Evolutionary conservation across 2,329 filamentous ascomycete genomes (phyloP).

Genomic region (Drechslerella dactyloides): DNA sequence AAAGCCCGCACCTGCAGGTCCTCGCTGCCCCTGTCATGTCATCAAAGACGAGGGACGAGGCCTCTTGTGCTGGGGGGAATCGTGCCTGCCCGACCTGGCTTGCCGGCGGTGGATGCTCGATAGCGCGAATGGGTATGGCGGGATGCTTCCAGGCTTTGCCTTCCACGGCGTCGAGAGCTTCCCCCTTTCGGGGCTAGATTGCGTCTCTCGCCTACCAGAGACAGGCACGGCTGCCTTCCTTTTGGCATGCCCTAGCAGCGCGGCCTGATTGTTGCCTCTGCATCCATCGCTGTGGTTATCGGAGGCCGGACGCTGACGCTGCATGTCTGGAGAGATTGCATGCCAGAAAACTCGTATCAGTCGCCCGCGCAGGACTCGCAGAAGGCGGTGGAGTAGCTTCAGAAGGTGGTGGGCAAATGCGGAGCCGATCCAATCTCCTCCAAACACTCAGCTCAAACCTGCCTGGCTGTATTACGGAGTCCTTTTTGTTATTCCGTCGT

Average conservation of each 20-base stretch:
- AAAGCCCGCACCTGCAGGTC: constrained; percentile 1
- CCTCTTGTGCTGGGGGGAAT: background rate
- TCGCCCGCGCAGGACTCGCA: background rate
- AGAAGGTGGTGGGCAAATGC: background rate
- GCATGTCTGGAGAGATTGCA: background rate
- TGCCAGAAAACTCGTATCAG: background rate
- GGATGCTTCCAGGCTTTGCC: constrained; percentile 8
- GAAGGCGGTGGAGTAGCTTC: background rate
- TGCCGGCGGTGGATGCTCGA: background rate
- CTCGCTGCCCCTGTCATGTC: constrained; percentile 7
- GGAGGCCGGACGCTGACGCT: background rate
- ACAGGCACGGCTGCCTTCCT: constrained; percentile 2
- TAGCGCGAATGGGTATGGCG: background rate
- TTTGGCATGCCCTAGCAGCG: constrained; percentile 6
- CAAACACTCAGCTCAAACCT: constrained; percentile 9
- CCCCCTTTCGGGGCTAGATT: constrained; percentile 4
- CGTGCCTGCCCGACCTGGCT: background rate
- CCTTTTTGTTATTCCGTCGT: constrained; percentile 1
- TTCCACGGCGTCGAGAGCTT: background rate
- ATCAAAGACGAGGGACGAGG: constrained; percentile 1
- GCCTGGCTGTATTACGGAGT: background rate
- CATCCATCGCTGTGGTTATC: background rate
- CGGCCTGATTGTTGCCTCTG: constrained; percentile 3
- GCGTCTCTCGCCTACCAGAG: background rate
- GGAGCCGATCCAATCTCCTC: constrained; percentile 11